phyloP scores from a whole-genome alignment of 1,284 basidiomycete species.

The Malassezia sympodialis region DNA sequence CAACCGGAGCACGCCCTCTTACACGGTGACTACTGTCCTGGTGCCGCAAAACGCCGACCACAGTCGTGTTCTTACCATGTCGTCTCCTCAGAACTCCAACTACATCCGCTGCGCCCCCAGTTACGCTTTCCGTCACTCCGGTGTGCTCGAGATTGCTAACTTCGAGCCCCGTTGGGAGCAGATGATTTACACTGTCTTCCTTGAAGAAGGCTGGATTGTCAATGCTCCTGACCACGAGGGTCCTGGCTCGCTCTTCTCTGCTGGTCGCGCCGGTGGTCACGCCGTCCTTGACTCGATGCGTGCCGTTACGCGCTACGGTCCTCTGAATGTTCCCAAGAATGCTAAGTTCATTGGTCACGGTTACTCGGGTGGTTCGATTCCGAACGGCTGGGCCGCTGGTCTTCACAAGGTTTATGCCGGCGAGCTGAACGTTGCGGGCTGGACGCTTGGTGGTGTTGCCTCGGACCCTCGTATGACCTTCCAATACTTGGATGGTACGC shows the following conservation, averaged over 20 bases:
- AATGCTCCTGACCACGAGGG: slow-evolving; percentile 38
- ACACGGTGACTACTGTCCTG: slow-evolving; percentile 29
- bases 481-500: slow-evolving; percentile 11
- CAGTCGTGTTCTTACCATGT: slow-evolving; percentile 3
- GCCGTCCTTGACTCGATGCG: slow-evolving; percentile 31
- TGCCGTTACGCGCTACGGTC: slow-evolving; percentile 22
- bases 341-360: slow-evolving; percentile 28
- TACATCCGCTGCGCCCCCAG: slow-evolving; percentile 28
- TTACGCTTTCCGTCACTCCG: slow-evolving; percentile 23
- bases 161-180: slow-evolving; percentile 27
- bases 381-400: slow-evolving; percentile 26
- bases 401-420: slow-evolving; percentile 25
- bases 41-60: slow-evolving; percentile 23
- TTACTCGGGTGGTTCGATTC: slow-evolving; percentile 34
- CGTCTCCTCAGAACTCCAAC: slow-evolving; percentile 27
- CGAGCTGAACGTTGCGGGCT: slow-evolving; percentile 33
- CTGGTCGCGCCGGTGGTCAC: slow-evolving; percentile 28
- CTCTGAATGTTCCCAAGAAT: slow-evolving; percentile 18
- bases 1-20: slow-evolving; percentile 5
- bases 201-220: slow-evolving; percentile 38
- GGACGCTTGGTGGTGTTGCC: slow-evolving; percentile 36
- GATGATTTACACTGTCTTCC: slow-evolving; percentile 27
- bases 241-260: slow-evolving; percentile 22
- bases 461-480: slow-evolving; percentile 19
- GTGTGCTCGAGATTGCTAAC: slow-evolving; percentile 21